These are phyloP conservation scores for Astrocystis sublimbata DNA, from an alignment of 495 filamentous ascomycete genomes.

Conservation along the genomic window DNA sequence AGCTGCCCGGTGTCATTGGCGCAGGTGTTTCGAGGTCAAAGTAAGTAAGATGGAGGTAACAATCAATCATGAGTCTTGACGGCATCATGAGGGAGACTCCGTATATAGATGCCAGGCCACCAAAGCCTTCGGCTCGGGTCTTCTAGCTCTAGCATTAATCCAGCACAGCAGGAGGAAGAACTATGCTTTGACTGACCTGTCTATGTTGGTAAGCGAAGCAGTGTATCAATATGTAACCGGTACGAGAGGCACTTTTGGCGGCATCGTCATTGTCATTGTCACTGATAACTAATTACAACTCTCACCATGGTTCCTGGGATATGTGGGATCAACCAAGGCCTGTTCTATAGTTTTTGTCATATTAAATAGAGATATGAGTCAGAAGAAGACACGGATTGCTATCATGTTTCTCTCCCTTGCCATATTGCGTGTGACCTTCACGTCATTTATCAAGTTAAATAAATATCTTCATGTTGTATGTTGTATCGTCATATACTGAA, in stretches of 20 bases:
- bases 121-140: not conserved
- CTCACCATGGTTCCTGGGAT: not conserved
- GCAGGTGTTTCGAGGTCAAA: conserved; percentile 74
- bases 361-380: conserved; percentile 7
- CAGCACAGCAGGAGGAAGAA: not conserved
- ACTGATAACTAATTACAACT: conserved; percentile 3
- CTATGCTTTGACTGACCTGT: not conserved
- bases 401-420: not conserved
- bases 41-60: conserved; percentile 17
- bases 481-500: not conserved
- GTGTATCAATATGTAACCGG: conserved; percentile 21
- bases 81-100: too few relatives aligned
- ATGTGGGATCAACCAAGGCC: conserved; percentile 6
- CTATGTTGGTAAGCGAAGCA: not conserved
- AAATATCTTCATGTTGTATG: not conserved
- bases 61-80: too few relatives aligned
- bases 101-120: not conserved
- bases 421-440: not conserved
- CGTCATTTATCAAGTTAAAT: not conserved
- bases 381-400: not conserved
- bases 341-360: conserved; percentile 5
- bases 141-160: not conserved
- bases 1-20: conserved; percentile 81
- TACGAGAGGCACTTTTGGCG: conserved; percentile 4
- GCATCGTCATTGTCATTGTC: conserved; percentile 1